Percentiles rank a stretch among this genome's conserved stretches.
Conservation (phyloP, 768 basidiomycete species). For the Gyrodon lividus region DNA sequence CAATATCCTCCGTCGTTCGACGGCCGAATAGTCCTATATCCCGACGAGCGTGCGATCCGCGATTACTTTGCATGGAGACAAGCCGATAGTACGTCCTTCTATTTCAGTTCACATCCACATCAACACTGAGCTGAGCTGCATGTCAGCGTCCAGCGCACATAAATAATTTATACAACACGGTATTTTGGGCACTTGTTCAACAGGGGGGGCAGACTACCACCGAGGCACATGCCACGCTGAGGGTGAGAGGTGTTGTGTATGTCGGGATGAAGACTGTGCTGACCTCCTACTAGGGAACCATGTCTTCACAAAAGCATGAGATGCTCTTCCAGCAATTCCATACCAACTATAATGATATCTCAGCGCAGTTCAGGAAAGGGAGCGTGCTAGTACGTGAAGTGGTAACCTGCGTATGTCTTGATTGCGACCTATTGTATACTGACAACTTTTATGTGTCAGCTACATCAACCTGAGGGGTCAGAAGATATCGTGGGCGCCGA, state of each 20-base stretch:
- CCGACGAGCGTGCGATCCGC: conserved; percentile 62
- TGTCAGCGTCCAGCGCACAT: conserved; percentile 71
- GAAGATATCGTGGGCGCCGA: neutral
- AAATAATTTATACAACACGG: conserved; percentile 96
- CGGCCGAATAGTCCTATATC: conserved; percentile 83
- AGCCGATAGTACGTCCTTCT: conserved; percentile 73
- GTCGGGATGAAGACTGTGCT: neutral
- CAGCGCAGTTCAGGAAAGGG: conserved; percentile 78
- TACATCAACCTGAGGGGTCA: conserved; percentile 4
- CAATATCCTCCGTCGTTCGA: conserved; percentile 92
- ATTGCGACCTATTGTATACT: neutral
- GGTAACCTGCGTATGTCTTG: conserved; percentile 28
- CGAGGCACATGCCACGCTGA: conserved; percentile 79
- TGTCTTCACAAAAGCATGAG: conserved; percentile 89
- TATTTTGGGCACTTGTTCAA: conserved; percentile 91
- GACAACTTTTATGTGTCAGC: too few relatives aligned
- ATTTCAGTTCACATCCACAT: neutral
- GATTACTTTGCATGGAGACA: conserved; percentile 98
- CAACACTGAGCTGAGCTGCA: conserved; percentile 15
- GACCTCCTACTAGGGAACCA: conserved; percentile 64
- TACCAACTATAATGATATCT: conserved; percentile 84
- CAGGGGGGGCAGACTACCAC: conserved; percentile 74
- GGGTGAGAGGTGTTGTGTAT: conserved; percentile 42
- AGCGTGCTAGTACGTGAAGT: conserved; percentile 74
- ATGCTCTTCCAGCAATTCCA: conserved; percentile 79